Conservation (phyloP, 352 stramenopile species). For the Phytophthora parvispora region DNA sequence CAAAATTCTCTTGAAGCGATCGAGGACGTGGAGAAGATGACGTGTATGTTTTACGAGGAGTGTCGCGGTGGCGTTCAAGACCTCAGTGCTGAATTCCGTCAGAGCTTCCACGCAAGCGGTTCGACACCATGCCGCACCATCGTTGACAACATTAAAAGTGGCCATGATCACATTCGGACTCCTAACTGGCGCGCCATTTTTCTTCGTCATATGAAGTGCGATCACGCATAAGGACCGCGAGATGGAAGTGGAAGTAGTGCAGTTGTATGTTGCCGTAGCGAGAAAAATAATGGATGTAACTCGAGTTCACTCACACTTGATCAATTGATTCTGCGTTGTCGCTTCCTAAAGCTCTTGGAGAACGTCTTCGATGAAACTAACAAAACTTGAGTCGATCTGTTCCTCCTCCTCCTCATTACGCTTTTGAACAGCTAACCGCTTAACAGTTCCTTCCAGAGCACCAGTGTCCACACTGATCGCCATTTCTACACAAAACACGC, state of each 20-base stretch:
- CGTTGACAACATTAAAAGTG: conserved; percentile 65
- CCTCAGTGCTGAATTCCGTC: conserved; percentile 70
- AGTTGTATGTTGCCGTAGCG: conserved; percentile 24
- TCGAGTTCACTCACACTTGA: conserved; percentile 26
- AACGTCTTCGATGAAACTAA: conserved; percentile 85
- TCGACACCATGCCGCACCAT: conserved; percentile 75
- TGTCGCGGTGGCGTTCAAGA: conserved; percentile 79
- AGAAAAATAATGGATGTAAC: conserved; percentile 39
- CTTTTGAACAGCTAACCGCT: conserved; percentile 73
- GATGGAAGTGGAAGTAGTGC: conserved; percentile 2
- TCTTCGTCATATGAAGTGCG: conserved; percentile 71
- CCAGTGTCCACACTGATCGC: conserved; percentile 70
- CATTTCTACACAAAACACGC: conserved; percentile 87
- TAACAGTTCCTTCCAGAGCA: conserved; percentile 70
- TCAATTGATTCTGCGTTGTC: conserved; percentile 28
- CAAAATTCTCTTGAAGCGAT: conserved; percentile 52
- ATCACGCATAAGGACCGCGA: conserved; percentile 17
- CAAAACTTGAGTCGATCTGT: conserved; percentile 88
- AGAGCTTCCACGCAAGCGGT: conserved; percentile 68
- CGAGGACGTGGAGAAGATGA: conserved; percentile 90
- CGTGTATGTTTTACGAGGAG: conserved; percentile 89
- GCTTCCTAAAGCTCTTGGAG: conserved; percentile 69
- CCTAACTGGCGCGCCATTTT: conserved; percentile 81
- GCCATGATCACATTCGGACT: conserved; percentile 71
- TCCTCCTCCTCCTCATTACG: conserved; percentile 73